Base-by-base conservation (phyloP, 2,329 filamentous ascomycete genomes). In the Aciculosporium take region DNA sequence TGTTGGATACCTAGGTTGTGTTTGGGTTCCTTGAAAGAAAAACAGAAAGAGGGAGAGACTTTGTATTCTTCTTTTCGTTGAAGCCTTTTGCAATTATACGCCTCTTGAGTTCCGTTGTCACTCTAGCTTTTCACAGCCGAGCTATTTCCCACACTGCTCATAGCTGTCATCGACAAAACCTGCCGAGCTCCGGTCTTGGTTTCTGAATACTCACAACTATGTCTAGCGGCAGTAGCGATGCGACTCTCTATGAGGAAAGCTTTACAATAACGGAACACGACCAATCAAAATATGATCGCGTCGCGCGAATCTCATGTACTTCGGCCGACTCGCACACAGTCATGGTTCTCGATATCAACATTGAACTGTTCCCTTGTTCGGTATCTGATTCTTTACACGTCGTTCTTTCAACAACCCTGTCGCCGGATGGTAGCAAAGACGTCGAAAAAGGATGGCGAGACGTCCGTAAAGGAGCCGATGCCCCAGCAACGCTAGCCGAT, bases 301-400 rank as follows among this genome's bases (percentile, higher is more conserved):
- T 95, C 21, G 83, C 85, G 42, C 89, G 91, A 52, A 76, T 96
- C 57, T 76, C 69, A 42, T 87, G 78, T 57, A 83, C 74, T 39
- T 89, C 82, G 20, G 70, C 74, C 51, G 86, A 94, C 64, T 75
- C 74, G 52, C 71, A 76, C 48, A 84, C 83, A 24, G 72, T 76
- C 48, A 79, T 96, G 67, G 80, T 77, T 5, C 82, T 98, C 46
- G 91, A 98, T 65, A 79, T 96, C 64, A 95, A 96, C 69, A 82
- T 77, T 44, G 89, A 98, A 65, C 76, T 98, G 7, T 95, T 91
- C 63, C 84, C 84, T 2, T 76, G 84, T 53, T 60, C 68, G 30
- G 66, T 77, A 7, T 83, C 82, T 57, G 88, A 94, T 52, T 81
- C 72, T 12, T 63, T 98, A 44, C 81, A 84, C 49, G 69, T 95